A percentile compares a stretch with the other conserved stretches of the same genome.
Conservation (phyloP, 495 filamentous ascomycete genomes). For the Aspergillus incahuasiensis region DNA sequence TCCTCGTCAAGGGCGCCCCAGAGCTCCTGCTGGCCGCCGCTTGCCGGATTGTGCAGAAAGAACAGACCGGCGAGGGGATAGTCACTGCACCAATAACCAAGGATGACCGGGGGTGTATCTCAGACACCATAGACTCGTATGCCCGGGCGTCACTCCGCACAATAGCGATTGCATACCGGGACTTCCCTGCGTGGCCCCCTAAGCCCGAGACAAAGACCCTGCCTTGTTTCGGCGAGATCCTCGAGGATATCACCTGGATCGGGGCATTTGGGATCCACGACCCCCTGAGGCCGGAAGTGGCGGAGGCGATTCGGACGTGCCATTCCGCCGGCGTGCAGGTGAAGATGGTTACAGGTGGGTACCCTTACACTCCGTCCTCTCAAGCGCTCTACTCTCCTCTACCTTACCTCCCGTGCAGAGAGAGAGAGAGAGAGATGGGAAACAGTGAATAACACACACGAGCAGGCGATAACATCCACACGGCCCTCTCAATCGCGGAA, state of each 20-base stretch:
- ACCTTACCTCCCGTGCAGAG: too few relatives aligned
- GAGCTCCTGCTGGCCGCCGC: constrained; percentile 58
- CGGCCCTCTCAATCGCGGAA: constrained; percentile 75
- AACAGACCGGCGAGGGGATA: constrained; percentile 25
- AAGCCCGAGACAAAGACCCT: constrained; percentile 43
- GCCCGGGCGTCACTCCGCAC: constrained; percentile 52
- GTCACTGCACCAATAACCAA: background rate
- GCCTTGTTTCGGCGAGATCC: constrained; percentile 47
- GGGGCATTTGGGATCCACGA: constrained; percentile 64
- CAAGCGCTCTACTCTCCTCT: too few relatives aligned
- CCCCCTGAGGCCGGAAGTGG: constrained; percentile 66
- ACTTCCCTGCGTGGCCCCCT: constrained; percentile 62
- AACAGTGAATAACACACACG: background rate
- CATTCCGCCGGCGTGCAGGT: constrained; percentile 75
- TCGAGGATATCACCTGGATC: constrained; percentile 53
- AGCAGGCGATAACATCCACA: constrained; percentile 42
- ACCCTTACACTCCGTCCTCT: background rate
- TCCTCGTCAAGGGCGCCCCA: constrained; percentile 66
- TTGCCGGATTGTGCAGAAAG: constrained; percentile 44
- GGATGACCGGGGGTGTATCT: background rate
- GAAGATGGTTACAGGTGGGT: constrained; percentile 83
- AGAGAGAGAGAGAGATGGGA: too few relatives aligned
- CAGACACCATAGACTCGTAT: background rate
- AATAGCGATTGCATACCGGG: constrained; percentile 57
- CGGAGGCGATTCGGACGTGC: constrained; percentile 67